Conservation (phyloP, 345 rosid genomes). For the Melaleuca quinquenervia region DNA sequence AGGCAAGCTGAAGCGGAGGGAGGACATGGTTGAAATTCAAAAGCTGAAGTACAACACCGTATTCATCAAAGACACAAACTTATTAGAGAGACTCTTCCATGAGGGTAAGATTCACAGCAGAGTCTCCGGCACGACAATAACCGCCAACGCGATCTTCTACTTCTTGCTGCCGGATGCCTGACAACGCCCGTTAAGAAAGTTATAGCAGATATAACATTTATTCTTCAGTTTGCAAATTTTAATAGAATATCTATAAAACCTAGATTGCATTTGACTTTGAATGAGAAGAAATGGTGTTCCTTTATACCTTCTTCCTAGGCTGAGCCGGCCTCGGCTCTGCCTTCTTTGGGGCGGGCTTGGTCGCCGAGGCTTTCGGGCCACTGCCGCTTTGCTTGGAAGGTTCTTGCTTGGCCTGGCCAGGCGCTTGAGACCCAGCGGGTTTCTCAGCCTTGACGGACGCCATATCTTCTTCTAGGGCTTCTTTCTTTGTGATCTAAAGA, state of each 20-base stretch:
- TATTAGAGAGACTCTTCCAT: neutral
- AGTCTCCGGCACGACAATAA: neutral
- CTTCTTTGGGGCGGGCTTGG: conserved; percentile 35
- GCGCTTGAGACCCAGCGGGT: conserved; percentile 18
- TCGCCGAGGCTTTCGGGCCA: conserved; percentile 18
- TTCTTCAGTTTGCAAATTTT: neutral
- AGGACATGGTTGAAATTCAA: neutral
- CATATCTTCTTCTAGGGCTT: conserved; percentile 9
- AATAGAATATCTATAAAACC: neutral
- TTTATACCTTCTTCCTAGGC: conserved; percentile 40
- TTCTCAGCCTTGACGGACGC: conserved; percentile 47
- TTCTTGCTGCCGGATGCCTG: conserved; percentile 2
- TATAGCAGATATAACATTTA: neutral
- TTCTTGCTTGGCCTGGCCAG: conserved; percentile 26
- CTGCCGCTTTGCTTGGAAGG: conserved; percentile 4
- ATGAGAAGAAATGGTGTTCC: neutral
- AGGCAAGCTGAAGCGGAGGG: neutral
- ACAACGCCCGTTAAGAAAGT: neutral
- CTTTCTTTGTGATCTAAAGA: neutral
- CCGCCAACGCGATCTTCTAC: neutral
- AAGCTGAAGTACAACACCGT: neutral
- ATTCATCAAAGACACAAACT: neutral
- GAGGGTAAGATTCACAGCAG: neutral
- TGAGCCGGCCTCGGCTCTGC: conserved; percentile 30
- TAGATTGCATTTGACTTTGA: neutral